A percentile compares a stretch with the other conserved stretches of the same genome.
Evolutionary conservation across 2,329 filamentous ascomycete genomes (phyloP).

Genomic region (Calycina herbarum): DNA sequence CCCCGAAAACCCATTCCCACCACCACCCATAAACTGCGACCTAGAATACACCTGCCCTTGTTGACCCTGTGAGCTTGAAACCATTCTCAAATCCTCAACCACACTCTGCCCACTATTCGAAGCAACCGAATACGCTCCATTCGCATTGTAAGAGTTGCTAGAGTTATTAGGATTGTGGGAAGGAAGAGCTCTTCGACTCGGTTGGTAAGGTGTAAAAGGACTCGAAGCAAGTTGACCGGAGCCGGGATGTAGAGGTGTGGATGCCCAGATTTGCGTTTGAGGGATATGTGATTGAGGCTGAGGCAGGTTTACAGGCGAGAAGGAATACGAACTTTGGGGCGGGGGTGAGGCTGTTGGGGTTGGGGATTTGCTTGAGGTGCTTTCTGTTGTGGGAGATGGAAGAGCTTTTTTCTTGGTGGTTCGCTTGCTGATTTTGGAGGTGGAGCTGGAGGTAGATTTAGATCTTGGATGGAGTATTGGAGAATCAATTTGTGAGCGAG

Average conservation of each 20-base stretch:
- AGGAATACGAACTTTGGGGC: neutral
- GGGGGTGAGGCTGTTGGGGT: neutral
- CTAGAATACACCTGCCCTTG: too few species aligned
- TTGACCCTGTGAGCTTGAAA: neutral
- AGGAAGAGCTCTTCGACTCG: neutral
- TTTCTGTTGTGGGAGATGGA: neutral
- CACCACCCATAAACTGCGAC: too few species aligned
- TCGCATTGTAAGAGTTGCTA: neutral
- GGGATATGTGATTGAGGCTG: neutral
- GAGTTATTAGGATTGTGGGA: neutral
- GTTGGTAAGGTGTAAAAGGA: neutral
- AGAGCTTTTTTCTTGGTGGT: neutral
- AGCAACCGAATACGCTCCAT: neutral
- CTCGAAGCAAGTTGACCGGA: too few species aligned
- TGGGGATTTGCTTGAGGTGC: neutral
- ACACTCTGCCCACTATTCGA: neutral
- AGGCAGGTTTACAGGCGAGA: neutral
- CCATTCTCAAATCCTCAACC: neutral
- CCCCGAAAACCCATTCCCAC: too few species aligned
- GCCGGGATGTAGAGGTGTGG: too few species aligned
- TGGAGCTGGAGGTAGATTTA: neutral
- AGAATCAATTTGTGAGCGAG: neutral
- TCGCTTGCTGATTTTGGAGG: conserved; percentile 4
- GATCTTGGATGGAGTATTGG: neutral
- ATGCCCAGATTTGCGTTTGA: too few species aligned